phyloP scores from a whole-genome alignment of 2,329 filamentous ascomycete genomes.

The Sarocladium strictum region DNA sequence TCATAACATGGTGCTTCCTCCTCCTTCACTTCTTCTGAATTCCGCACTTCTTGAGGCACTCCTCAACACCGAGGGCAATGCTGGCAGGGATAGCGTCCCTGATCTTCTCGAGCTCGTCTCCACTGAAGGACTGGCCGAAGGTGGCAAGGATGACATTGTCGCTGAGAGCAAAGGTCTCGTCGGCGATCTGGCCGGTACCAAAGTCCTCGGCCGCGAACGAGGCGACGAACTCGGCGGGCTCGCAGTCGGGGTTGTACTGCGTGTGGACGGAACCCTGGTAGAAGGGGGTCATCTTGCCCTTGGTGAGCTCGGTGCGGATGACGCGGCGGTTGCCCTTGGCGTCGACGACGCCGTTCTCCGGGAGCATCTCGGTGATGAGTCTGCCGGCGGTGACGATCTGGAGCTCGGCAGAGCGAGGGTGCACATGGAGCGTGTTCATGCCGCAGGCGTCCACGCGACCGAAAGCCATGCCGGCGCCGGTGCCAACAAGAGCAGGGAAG shows the following conservation, averaged over 20 bases:
- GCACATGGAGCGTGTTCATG: conserved; percentile 52
- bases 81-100: conserved; percentile 27
- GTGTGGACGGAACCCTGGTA: conserved; percentile 49
- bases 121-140: conserved; percentile 38
- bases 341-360: conserved; percentile 43
- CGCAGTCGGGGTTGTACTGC: conserved; percentile 51
- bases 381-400: conserved; percentile 43
- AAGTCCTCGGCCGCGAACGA: conserved; percentile 44
- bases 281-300: conserved; percentile 47
- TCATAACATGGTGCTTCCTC: neutral
- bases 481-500: conserved; percentile 50
- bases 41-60: conserved; percentile 44
- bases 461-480: conserved; percentile 43
- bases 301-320: conserved; percentile 33
- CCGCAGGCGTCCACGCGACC: conserved; percentile 47
- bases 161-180: conserved; percentile 43
- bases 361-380: conserved; percentile 45
- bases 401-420: conserved; percentile 48
- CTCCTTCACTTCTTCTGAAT: conserved; percentile 6
- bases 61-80: conserved; percentile 47
- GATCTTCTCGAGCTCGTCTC: conserved; percentile 39
- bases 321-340: conserved; percentile 32
- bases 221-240: conserved; percentile 43
- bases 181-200: conserved; percentile 43
- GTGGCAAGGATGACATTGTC: conserved; percentile 39